Percentiles rank a stretch among this genome's conserved stretches.
These are phyloP conservation scores for Leccinum longicurvipes DNA, from an alignment of 768 basidiomycete species.

Conservation along the genomic window DNA sequence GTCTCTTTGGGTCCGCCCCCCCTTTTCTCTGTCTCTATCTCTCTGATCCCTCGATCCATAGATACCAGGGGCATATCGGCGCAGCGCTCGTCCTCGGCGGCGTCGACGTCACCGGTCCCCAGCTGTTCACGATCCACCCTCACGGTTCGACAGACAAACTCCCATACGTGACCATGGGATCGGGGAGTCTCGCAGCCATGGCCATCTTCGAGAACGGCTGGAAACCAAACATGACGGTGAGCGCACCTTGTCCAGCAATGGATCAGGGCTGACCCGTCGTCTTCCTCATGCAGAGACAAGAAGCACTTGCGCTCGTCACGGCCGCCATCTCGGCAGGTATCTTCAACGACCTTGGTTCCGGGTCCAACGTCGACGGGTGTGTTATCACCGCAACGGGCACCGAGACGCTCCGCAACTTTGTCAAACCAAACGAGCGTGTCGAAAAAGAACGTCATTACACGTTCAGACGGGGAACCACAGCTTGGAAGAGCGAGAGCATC, in stretches of 20 bases:
- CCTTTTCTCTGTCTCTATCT: not conserved
- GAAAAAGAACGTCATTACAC: conserved; percentile 66
- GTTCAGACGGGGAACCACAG: conserved; percentile 86
- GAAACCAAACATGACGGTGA: conserved; percentile 77
- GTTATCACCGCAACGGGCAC: conserved; percentile 85
- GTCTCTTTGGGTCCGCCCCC: conserved; percentile 72
- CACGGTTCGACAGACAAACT: conserved; percentile 99
- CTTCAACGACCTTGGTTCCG: conserved; percentile 98
- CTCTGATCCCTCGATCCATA: conserved; percentile 27
- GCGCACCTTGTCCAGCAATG: conserved; percentile 17
- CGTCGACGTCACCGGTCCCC: conserved; percentile 90
- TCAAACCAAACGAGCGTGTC: conserved; percentile 84
- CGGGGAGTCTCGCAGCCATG: conserved; percentile 95
- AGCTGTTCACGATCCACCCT: conserved; percentile 93
- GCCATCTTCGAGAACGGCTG: conserved; percentile 91
- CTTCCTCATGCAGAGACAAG: conserved; percentile 53
- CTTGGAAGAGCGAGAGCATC: conserved; percentile 80
- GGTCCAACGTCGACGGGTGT: conserved; percentile 97
- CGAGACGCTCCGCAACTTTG: conserved; percentile 92
- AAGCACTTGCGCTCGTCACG: conserved; percentile 80
- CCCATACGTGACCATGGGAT: conserved; percentile 99
- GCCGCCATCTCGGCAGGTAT: conserved; percentile 92
- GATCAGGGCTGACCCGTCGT: conserved; percentile 6
- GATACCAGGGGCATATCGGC: conserved; percentile 91
- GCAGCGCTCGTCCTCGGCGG: conserved; percentile 96